Conservation (phyloP, 352 stramenopile genomes). For the Globisporangium barbulae region DNA sequence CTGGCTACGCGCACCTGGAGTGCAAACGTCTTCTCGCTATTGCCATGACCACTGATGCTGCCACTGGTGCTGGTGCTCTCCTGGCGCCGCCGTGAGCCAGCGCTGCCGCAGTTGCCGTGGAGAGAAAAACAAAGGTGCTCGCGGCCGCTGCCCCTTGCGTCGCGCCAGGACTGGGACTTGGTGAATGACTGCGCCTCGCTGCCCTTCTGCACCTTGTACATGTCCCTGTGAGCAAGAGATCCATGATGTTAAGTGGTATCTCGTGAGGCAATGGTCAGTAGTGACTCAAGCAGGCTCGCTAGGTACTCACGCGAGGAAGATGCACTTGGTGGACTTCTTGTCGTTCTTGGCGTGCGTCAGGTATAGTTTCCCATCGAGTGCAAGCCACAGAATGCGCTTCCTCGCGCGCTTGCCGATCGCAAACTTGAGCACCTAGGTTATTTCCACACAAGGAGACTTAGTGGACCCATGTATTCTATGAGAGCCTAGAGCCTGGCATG, state of each 20-base stretch:
- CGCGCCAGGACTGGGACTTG: constrained; percentile 48
- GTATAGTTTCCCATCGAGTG: constrained; percentile 39
- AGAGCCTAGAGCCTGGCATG: neutral
- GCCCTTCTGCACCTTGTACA: constrained; percentile 40
- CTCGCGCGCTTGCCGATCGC: constrained; percentile 43
- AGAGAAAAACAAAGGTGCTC: constrained; percentile 50
- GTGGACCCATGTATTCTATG: no score
- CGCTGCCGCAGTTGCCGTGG: constrained; percentile 19
- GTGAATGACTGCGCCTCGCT: constrained; percentile 45
- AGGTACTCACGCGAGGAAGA: constrained; percentile 42
- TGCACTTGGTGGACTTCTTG: constrained; percentile 31
- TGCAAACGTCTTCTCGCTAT: constrained; percentile 42
- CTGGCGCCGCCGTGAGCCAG: constrained; percentile 1
- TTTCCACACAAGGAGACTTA: neutral
- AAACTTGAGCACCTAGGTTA: constrained; percentile 36
- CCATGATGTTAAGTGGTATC: neutral
- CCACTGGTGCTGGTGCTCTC: neutral
- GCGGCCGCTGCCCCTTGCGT: constrained; percentile 35
- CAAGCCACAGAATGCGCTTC: constrained; percentile 49
- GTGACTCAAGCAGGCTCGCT: neutral
- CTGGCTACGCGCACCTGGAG: constrained; percentile 41
- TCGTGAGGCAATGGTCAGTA: neutral
- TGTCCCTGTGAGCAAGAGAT: constrained; percentile 23
- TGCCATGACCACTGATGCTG: neutral
- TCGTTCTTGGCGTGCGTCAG: constrained; percentile 41